phyloP scores from a whole-genome alignment of 805 yeast species.

The Barnettozyma wickerhamii region DNA sequence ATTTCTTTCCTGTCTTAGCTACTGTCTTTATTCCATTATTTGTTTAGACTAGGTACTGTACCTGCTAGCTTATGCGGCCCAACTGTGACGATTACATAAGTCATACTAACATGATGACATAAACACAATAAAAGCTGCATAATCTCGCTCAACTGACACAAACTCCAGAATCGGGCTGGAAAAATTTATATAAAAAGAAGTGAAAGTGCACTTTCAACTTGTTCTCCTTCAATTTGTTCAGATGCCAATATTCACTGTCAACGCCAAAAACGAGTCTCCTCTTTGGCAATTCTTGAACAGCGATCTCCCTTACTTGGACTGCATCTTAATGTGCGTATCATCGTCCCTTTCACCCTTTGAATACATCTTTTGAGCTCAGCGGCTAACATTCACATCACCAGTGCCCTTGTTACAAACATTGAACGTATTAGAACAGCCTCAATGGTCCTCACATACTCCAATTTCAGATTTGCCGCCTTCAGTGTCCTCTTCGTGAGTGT shows the following conservation, averaged over 20 bases:
- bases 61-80: no score
- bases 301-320: conserved; percentile 19
- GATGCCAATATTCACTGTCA: conserved; percentile 4
- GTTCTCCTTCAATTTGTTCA: not conserved
- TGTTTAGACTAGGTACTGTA: no score
- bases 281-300: conserved; percentile 11
- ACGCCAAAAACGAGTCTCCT: conserved; percentile 7
- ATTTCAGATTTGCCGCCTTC: conserved; percentile 17
- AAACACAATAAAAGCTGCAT: not conserved
- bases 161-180: not conserved
- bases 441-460: conserved; percentile 14
- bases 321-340: conserved; percentile 6
- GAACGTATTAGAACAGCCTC: conserved; percentile 1
- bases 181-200: not conserved
- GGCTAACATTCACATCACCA: conserved; percentile 5
- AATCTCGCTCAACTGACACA: not conserved
- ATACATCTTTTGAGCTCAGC: not conserved
- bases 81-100: not conserved
- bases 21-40: no score
- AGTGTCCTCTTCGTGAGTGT: conserved; percentile 15
- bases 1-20: no score
- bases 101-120: not conserved
- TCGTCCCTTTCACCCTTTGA: not conserved
- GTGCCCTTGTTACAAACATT: conserved; percentile 6
- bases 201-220: not conserved